Evolutionary conservation across 2,329 filamentous ascomycete genomes (phyloP), one percentile per base, ranked within the genome.

Genomic region (Cytospora chrysosperma): DNA sequence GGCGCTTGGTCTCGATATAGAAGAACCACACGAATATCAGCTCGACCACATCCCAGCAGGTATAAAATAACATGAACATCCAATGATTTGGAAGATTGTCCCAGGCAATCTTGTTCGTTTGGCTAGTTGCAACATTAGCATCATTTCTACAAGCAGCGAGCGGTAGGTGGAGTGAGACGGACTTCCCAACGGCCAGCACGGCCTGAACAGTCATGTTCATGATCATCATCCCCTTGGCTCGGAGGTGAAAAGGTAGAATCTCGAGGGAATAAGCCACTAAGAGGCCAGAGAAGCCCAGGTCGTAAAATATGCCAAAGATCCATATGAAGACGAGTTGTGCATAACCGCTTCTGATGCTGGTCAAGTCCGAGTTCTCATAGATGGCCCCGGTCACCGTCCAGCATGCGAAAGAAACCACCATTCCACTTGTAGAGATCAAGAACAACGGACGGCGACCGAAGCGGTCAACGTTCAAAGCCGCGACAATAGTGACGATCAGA

Each of bases 1-100:
- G 86, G 4, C 88, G 88, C 70, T 85, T 86, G 21, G 88, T 91
- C 77, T 92, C 88, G 62, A 88, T 82, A 72, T 87, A 88, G 73
- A 88, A 82, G 77, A 86, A 86, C 75, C 82, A 88, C 40, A 89
- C 85, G 68, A 88, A 87, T 54, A 84, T 66, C 53, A 88, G 76
- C 73, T 88, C 84, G 70, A 81, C 73, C 54, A 82, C 77, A 71
- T 88, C 83, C 86, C 86, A 88, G 61, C 85, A 73, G 26, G 84
- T 85, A 75, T 88, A 89, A 75, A 88, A 86, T 53, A 88, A 78
- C 79, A 86, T 88, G 62, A 89, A 83, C 74, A 88, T 82, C 84
- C 85, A 88, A 74, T 88, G 82, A 59, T 80, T 75, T 21, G 82
- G 82, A 53, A 88, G 75, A 61, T 81, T 79, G 58, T 85, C 77